Evolutionary conservation across 352 stramenopile genomes (phyloP), one percentile per base, ranked within the genome.

Genomic region (Thalassiosira mediterranea): DNA sequence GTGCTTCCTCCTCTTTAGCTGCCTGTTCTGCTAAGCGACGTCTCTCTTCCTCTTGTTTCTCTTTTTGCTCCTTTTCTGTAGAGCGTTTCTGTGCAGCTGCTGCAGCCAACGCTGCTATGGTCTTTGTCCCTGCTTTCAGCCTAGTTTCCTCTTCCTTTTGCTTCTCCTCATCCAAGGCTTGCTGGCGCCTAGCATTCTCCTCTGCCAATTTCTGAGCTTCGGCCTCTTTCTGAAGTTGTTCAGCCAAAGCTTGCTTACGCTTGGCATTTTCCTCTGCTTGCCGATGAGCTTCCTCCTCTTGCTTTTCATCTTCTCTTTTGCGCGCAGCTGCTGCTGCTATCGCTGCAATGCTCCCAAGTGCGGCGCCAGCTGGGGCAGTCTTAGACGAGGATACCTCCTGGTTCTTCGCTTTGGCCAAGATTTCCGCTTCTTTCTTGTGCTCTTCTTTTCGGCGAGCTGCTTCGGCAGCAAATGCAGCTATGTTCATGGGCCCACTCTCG

Each of bases 41-140:
- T 34, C 48, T 66, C 42, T 66, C 57, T 28, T 53, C 37, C 17
- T 52, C 57, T 23, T 25, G 11, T 23, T 66, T 52, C 34, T 56
- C 4, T 23, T 66, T 32, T 19, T 28, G 37, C 21, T 66, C 57
- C 23, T 25, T 52, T 5, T 17, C 8, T n/a, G 8, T 8, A 31
- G 51, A 59, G 4, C 17, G 47, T 19, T 38, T 59, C 28, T 59
- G 15, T 4, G 51, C 51, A 40, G 51, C 51, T 38, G 26, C 26
- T 31, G 51, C 51, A 8, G 51, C 51, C 51, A 59, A 44, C 4
- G 51, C 51, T 42, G 51, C 51, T 42, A 59, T 40, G 25, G 4
- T 59, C 21, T 13, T 59, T 4, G 26, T 31, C 17, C 29, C 46
- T n/a, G 61, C 47, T 32, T 61, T 61, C 29, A 52, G 28, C 25